Conservation (phyloP, 768 basidiomycete species). For the Cyclocybe cylindracea region DNA sequence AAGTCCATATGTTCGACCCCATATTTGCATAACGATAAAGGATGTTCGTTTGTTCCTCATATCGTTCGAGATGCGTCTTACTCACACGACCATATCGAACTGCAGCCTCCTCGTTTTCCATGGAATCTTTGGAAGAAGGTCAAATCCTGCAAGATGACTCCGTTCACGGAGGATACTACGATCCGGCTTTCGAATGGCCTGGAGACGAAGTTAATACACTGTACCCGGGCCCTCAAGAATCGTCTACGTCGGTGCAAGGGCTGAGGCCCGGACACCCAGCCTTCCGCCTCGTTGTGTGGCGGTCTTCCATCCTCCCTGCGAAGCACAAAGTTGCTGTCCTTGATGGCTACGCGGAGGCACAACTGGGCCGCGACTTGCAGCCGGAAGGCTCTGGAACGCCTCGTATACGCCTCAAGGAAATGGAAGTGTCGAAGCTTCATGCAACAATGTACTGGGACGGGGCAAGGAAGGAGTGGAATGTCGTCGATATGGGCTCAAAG, state of each 20-base stretch:
- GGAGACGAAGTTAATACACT: slow-evolving; percentile 28
- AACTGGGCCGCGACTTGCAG: slow-evolving; percentile 73
- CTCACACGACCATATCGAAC: too few species aligned
- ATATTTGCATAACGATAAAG: too few species aligned
- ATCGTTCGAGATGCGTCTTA: not conserved
- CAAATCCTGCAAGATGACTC: slow-evolving; percentile 10
- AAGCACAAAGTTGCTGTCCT: slow-evolving; percentile 41
- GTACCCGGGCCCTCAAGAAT: slow-evolving; percentile 2
- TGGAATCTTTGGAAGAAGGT: slow-evolving; percentile 21
- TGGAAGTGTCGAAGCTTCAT: slow-evolving; percentile 82
- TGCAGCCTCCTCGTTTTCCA: not conserved
- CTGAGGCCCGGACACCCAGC: slow-evolving; percentile 25
- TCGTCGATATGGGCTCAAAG: slow-evolving; percentile 85
- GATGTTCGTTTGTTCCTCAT: not conserved
- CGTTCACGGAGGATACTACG: slow-evolving; percentile 34
- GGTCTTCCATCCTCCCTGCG: slow-evolving; percentile 62
- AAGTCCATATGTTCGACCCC: too few species aligned
- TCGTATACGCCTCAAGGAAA: slow-evolving; percentile 76
- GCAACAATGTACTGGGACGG: slow-evolving; percentile 75
- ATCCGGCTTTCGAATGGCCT: slow-evolving; percentile 64
- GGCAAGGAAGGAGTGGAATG: slow-evolving; percentile 58
- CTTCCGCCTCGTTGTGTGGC: slow-evolving; percentile 54
- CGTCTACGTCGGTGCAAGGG: slow-evolving; percentile 7
- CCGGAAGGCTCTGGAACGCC: slow-evolving; percentile 52
- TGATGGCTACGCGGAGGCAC: slow-evolving; percentile 59